Evolutionary conservation across 2,329 filamentous ascomycete species (phyloP).

Genomic region (Aureobasidium leucospermi): DNA sequence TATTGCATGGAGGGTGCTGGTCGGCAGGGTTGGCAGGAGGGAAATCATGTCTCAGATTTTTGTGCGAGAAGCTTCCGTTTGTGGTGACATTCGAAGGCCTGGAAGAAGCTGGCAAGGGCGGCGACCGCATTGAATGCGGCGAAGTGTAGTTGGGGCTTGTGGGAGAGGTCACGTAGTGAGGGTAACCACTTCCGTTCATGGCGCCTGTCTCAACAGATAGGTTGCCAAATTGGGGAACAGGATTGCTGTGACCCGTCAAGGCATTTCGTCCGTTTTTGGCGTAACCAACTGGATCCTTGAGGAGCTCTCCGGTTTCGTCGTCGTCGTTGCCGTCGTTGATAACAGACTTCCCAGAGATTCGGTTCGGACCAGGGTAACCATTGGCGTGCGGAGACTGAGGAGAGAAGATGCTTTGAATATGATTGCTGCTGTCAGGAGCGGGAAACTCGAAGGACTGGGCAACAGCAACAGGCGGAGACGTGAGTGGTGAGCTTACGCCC

Average conservation of each 20-base stretch:
- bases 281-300: slow-evolving; percentile 65
- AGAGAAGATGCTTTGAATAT: slow-evolving; percentile 60
- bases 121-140: slow-evolving; percentile 44
- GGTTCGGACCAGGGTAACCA: slow-evolving; percentile 54
- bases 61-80: slow-evolving; percentile 48
- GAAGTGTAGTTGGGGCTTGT: slow-evolving; percentile 48
- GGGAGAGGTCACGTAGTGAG: slow-evolving; percentile 41
- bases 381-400: slow-evolving; percentile 67
- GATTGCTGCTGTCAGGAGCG: slow-evolving; percentile 47
- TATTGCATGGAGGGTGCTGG: slow-evolving; percentile 96
- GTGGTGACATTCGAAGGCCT: slow-evolving; percentile 43
- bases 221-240: slow-evolving; percentile 59
- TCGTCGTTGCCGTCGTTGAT: slow-evolving; percentile 64
- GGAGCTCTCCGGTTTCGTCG: slow-evolving; percentile 64
- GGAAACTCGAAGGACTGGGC: slow-evolving; percentile 49
- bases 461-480: slow-evolving; percentile 36
- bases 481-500: slow-evolving; percentile 51
- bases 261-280: slow-evolving; percentile 58
- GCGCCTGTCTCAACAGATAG: slow-evolving; percentile 66
- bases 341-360: slow-evolving; percentile 60
- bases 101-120: slow-evolving; percentile 32
- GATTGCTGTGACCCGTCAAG: slow-evolving; percentile 52
- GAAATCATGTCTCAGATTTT: slow-evolving; percentile 56
- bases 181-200: slow-evolving; percentile 17
- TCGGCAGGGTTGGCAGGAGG: slow-evolving; percentile 90